Evolutionary conservation across 2,329 filamentous ascomycete genomes (phyloP).

Genomic region (Graphium sp.): DNA sequence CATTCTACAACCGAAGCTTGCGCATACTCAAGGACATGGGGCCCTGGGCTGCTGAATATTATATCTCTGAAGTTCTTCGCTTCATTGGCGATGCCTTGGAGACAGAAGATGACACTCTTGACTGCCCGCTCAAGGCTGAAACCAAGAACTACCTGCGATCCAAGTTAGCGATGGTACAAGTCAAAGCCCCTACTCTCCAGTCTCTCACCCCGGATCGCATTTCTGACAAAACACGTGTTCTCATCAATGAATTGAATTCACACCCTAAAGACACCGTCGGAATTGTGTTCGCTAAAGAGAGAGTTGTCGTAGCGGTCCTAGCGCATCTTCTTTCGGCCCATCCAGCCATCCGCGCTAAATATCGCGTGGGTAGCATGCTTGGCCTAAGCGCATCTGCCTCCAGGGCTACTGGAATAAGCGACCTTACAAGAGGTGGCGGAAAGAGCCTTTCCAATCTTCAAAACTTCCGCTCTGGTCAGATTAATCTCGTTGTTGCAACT

Average conservation of each 20-base stretch:
- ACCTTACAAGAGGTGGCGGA: slow-evolving; percentile 11
- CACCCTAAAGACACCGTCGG: slow-evolving; percentile 19
- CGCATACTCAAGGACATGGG: slow-evolving; percentile 43
- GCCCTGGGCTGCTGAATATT: slow-evolving; percentile 51
- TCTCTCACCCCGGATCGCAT: slow-evolving; percentile 13
- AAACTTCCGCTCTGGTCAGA: slow-evolving; percentile 32
- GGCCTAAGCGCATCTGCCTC: slow-evolving; percentile 25
- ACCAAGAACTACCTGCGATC: slow-evolving; percentile 44
- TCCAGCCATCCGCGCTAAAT: slow-evolving; percentile 25
- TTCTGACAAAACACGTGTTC: slow-evolving; percentile 37
- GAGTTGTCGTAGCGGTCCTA: slow-evolving; percentile 43
- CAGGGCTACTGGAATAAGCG: slow-evolving; percentile 22
- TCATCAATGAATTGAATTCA: slow-evolving; percentile 30
- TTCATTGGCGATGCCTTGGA: slow-evolving; percentile 14
- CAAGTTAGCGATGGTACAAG: too few species aligned
- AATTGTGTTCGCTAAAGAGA: slow-evolving; percentile 52
- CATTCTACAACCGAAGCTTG: slow-evolving; percentile 37
- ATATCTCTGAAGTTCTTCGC: slow-evolving; percentile 32
- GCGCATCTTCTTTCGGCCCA: slow-evolving; percentile 36
- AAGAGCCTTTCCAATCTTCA: slow-evolving; percentile 18
- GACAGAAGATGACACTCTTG: slow-evolving; percentile 7
- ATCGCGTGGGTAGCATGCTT: slow-evolving; percentile 35
- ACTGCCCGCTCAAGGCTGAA: slow-evolving; percentile 18
- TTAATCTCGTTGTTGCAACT: slow-evolving; percentile 44
- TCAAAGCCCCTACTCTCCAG: slow-evolving; percentile 7